Evolutionary conservation across 2,329 filamentous ascomycete genomes (phyloP).

Genomic region (Tympanopsis confertula): DNA sequence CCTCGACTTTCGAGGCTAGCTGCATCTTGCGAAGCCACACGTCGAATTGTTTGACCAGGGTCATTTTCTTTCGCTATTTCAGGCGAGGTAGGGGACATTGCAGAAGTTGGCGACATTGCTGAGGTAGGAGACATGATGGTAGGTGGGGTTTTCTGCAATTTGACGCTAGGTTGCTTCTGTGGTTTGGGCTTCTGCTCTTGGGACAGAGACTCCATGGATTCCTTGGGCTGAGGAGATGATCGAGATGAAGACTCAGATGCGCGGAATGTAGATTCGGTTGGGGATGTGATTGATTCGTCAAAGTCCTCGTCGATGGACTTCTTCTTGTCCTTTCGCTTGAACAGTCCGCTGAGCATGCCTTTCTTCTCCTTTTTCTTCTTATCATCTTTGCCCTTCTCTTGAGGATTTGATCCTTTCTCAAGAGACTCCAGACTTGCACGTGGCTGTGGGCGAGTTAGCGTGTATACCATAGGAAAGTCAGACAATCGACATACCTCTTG

Average conservation of each 20-base stretch:
- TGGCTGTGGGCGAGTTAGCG: slow-evolving; percentile 35
- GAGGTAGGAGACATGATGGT: not conserved
- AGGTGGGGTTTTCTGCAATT: too few relatives aligned
- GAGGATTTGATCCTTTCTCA: slow-evolving; percentile 29
- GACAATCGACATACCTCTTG: slow-evolving; percentile 16
- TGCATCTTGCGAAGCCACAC: too few relatives aligned
- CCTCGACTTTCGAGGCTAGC: too few relatives aligned
- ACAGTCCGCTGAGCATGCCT: slow-evolving; percentile 51
- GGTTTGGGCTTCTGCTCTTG: slow-evolving; percentile 6
- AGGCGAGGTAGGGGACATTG: too few relatives aligned
- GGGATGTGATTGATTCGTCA: slow-evolving; percentile 12
- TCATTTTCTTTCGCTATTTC: too few relatives aligned
- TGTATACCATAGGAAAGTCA: not conserved
- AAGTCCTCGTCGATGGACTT: slow-evolving; percentile 20
- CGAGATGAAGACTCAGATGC: too few relatives aligned
- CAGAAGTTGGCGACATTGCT: too few relatives aligned
- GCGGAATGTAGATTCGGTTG: not conserved
- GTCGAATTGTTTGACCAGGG: too few relatives aligned
- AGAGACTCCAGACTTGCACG: slow-evolving; percentile 51
- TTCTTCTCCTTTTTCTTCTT: slow-evolving; percentile 43
- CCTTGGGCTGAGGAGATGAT: slow-evolving; percentile 7
- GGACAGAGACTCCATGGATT: slow-evolving; percentile 6
- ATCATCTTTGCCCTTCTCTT: slow-evolving; percentile 3
- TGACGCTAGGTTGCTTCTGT: slow-evolving; percentile 5
- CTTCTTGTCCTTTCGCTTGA: slow-evolving; percentile 12